Conservation (phyloP, 2,329 filamentous ascomycete genomes). For the Neoascochyta sp. region DNA sequence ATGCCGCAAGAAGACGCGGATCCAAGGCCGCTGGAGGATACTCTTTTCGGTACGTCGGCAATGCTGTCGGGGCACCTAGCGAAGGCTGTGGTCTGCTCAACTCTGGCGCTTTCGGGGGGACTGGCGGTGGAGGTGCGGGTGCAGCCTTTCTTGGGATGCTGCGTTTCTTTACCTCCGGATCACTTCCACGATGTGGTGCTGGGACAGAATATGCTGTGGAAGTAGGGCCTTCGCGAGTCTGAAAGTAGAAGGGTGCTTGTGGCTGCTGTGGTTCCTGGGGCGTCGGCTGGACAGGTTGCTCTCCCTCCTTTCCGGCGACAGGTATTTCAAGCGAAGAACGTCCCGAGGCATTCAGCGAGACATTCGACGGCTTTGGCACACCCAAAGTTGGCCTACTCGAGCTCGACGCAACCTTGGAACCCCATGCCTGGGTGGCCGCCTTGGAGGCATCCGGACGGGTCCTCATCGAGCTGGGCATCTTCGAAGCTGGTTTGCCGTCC, state of each 20-base stretch:
- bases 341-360: slow-evolving; percentile 16
- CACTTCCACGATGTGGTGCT: slow-evolving; percentile 8
- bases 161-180: slow-evolving; percentile 10
- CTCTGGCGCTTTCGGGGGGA: slow-evolving; percentile 19
- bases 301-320: slow-evolving; percentile 6
- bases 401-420: slow-evolving; percentile 27
- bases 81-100: slow-evolving; percentile 5
- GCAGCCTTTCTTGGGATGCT: slow-evolving; percentile 10
- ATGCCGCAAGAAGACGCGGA: slow-evolving; percentile 24
- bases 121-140: slow-evolving; percentile 10
- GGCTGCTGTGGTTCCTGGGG: slow-evolving; percentile 12
- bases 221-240: slow-evolving; percentile 15
- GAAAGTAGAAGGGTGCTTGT: slow-evolving; percentile 22
- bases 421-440: slow-evolving; percentile 62
- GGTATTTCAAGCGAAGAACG: slow-evolving; percentile 32
- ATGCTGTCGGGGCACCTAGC: slow-evolving; percentile 9
- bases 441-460: slow-evolving; percentile 55
- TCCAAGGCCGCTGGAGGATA: slow-evolving; percentile 38
- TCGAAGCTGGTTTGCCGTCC: slow-evolving; percentile 46
- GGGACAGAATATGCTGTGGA: slow-evolving; percentile 16
- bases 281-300: slow-evolving; percentile 15
- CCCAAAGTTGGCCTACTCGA: slow-evolving; percentile 15
- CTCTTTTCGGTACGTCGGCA: slow-evolving; percentile 49
- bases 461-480: slow-evolving; percentile 44
- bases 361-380: slow-evolving; percentile 13